phyloP scores from a whole-genome alignment of 139 green algal species.

The Deuterostichococcus epilithicus region DNA sequence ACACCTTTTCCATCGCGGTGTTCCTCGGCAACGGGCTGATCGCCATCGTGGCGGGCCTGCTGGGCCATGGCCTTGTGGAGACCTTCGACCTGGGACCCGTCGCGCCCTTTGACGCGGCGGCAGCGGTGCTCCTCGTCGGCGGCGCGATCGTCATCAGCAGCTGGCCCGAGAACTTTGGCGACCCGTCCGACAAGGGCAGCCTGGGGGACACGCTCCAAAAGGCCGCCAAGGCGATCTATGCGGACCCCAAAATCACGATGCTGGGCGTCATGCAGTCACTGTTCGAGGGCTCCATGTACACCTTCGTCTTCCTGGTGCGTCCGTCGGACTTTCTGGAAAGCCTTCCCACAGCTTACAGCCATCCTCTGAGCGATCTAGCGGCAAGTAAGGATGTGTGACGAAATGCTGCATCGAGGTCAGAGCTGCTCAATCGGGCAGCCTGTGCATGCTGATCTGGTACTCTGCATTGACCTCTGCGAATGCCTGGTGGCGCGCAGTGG shows the following conservation, averaged over 20 bases:
- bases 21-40: slow-evolving; percentile 96
- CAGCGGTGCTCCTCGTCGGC: slow-evolving; percentile 72
- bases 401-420: no score
- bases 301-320: slow-evolving; percentile 89
- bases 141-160: slow-evolving; percentile 68
- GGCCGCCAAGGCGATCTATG: slow-evolving; percentile 47
- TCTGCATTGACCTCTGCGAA: not conserved
- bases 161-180: slow-evolving; percentile 95
- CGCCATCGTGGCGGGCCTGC: slow-evolving; percentile 86
- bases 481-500: slow-evolving; percentile 53
- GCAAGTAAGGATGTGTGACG: no score
- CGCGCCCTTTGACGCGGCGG: slow-evolving; percentile 91
- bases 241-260: slow-evolving; percentile 73
- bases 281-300: slow-evolving; percentile 97
- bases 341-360: no score
- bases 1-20: slow-evolving; percentile 88
- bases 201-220: slow-evolving; percentile 48
- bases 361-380: no score
- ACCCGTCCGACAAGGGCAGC: slow-evolving; percentile 33
- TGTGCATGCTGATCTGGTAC: no score
- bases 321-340: no score
- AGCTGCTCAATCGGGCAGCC: no score
- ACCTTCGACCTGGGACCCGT: slow-evolving; percentile 77
- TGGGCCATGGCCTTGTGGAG: slow-evolving; percentile 86
- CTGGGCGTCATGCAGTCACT: slow-evolving; percentile 89